A percentile compares a stretch with the other conserved stretches of the same genome.
Evolutionary conservation across 192 early-diverging fungal genomes (phyloP).

Genomic region (Podila minutissima): DNA sequence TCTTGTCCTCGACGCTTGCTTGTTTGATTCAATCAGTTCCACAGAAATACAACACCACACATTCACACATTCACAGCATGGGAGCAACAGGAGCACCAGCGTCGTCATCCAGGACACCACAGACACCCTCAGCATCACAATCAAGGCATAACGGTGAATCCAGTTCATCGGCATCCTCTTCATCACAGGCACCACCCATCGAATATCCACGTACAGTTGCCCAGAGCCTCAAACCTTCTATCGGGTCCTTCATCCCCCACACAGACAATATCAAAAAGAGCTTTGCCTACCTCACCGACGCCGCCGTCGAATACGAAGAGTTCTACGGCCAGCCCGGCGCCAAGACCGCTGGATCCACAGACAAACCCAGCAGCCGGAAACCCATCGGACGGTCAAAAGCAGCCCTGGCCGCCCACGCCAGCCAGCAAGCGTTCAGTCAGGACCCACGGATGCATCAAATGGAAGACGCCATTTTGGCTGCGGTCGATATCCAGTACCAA

Average conservation of each 20-base stretch:
- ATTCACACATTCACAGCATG: too few species aligned
- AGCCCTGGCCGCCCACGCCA: slow-evolving; percentile 8
- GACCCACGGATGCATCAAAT: slow-evolving; percentile 31
- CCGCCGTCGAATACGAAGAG: slow-evolving; percentile 41
- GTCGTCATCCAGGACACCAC: too few species aligned
- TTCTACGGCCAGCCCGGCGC: slow-evolving; percentile 10
- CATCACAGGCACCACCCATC: neutral
- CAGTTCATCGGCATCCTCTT: neutral
- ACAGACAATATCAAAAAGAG: slow-evolving; percentile 25
- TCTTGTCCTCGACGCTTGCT: too few species aligned
- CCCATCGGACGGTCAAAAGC: slow-evolving; percentile 21
- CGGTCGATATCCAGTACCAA: slow-evolving; percentile 19
- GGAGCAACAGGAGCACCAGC: too few species aligned
- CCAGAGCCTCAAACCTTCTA: slow-evolving; percentile 12
- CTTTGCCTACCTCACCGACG: slow-evolving; percentile 25
- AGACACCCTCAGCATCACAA: neutral
- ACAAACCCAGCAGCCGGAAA: neutral
- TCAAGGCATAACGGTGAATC: neutral
- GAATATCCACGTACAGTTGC: slow-evolving; percentile 17
- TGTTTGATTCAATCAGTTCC: too few species aligned
- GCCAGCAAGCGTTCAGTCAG: slow-evolving; percentile 30
- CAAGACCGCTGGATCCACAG: slow-evolving; percentile 24
- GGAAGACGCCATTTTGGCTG: slow-evolving; percentile 23
- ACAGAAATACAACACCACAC: too few species aligned
- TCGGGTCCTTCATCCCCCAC: slow-evolving; percentile 15